Conservation (phyloP, 2,329 filamentous ascomycete genomes). For the Fusarium dlaminii region DNA sequence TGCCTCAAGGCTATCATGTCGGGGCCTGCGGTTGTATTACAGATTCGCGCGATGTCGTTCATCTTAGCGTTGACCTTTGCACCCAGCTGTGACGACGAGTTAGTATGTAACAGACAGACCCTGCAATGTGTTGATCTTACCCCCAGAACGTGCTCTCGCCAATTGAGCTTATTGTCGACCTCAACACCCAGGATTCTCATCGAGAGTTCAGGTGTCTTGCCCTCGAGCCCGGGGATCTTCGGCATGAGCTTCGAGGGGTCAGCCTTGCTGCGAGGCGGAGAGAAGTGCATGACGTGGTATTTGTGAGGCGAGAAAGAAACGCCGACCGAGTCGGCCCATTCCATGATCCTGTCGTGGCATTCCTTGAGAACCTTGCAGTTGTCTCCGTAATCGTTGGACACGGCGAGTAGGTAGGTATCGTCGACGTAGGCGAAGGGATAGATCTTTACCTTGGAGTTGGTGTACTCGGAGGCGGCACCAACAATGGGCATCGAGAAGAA, state of each 20-base stretch:
- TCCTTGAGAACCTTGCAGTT: constrained; percentile 1
- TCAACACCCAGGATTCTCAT: not conserved
- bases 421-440: not conserved
- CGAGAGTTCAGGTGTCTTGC: not conserved
- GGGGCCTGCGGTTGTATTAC: not conserved
- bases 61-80: not conserved
- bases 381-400: not conserved
- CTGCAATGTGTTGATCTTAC: not conserved
- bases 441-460: not conserved
- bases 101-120: not conserved
- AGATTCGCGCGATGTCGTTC: not conserved
- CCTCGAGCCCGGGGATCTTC: not conserved
- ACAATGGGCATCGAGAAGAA: constrained; percentile 8
- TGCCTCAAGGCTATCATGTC: not conserved
- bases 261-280: accelerated
- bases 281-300: constrained; percentile 10
- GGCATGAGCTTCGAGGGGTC: not conserved
- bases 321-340: not conserved
- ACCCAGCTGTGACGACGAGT: not conserved
- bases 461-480: not conserved
- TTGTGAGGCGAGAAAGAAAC: constrained; percentile 7
- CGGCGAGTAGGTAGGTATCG: not conserved
- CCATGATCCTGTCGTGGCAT: constrained; percentile 1
- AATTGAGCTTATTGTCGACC: not conserved
- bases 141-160: not conserved